These are phyloP conservation scores for Fraxinus dipetala DNA, from an alignment of 305 asterid genomes.

Conservation along the genomic window DNA sequence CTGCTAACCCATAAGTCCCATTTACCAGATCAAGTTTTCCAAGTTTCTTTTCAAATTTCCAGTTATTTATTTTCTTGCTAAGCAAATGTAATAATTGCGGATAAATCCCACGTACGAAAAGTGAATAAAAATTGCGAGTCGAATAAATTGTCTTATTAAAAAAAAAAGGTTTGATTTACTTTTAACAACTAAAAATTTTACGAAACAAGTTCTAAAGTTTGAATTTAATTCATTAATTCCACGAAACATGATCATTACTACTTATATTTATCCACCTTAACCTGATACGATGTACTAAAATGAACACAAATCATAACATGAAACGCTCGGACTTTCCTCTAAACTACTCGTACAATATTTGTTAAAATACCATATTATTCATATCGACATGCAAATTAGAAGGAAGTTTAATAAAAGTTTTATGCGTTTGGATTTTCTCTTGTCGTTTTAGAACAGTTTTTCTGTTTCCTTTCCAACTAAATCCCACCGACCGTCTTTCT, in stretches of 20 bases:
- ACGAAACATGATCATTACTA: neutral
- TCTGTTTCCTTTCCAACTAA: neutral
- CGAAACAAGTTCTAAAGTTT: too few species aligned
- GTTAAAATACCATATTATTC: neutral
- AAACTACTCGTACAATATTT: neutral
- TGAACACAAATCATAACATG: neutral
- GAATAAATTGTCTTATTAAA: too few species aligned
- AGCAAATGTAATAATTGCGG: neutral
- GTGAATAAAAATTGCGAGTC: neutral
- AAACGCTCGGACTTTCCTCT: neutral
- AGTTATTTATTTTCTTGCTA: neutral
- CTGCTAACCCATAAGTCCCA: neutral
- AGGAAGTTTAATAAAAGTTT: neutral
- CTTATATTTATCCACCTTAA: too few species aligned
- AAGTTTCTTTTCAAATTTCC: neutral
- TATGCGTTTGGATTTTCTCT: neutral
- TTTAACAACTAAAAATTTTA: too few species aligned
- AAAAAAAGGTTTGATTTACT: too few species aligned
- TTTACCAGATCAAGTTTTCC: neutral
- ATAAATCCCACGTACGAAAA: neutral
- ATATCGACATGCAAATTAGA: neutral
- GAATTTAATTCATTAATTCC: too few species aligned
- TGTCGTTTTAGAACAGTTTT: neutral
- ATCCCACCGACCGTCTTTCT: constrained; percentile 34
- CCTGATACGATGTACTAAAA: neutral